These are phyloP conservation scores for Jaminaea rosea DNA, from an alignment of 1,284 basidiomycete genomes.

Conservation along the genomic window DNA sequence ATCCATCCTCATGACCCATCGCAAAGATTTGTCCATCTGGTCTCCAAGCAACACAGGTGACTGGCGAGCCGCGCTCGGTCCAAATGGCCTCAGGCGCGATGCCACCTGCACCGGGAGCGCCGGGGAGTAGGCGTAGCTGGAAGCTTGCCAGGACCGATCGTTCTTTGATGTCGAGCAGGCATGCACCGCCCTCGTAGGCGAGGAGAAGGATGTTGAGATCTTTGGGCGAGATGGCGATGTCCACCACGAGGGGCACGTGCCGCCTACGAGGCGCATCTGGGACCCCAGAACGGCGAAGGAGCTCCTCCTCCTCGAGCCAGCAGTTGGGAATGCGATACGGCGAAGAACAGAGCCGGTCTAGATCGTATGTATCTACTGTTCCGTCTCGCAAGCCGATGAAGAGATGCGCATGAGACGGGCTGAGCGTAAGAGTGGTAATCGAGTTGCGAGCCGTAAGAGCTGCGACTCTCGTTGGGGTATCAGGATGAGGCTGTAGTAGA, in stretches of 20 bases:
- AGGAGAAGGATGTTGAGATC: constrained; percentile 72
- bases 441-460: constrained; percentile 30
- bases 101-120: constrained; percentile 51
- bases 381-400: constrained; percentile 51
- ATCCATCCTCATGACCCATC: constrained; percentile 74
- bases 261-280: constrained; percentile 50
- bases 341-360: constrained; percentile 41
- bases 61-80: constrained; percentile 61
- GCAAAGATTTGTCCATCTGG: constrained; percentile 53
- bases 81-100: constrained; percentile 53
- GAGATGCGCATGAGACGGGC: constrained; percentile 68
- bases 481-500: constrained; percentile 10
- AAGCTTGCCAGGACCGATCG: constrained; percentile 29
- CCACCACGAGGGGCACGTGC: constrained; percentile 46
- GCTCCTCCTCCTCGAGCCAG: constrained; percentile 67
- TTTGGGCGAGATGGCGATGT: constrained; percentile 59
- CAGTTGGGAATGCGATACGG: constrained; percentile 50
- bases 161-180: constrained; percentile 34
- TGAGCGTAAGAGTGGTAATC: constrained; percentile 57
- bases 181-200: constrained; percentile 62
- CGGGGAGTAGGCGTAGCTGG: constrained; percentile 35
- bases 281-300: constrained; percentile 54
- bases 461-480: constrained; percentile 28
- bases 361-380: constrained; percentile 49
- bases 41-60: constrained; percentile 65